Percentiles rank a stretch among this genome's conserved stretches.
Conservation (phyloP, 768 basidiomycete genomes). For the Naganishia vaughanmartiniae region DNA sequence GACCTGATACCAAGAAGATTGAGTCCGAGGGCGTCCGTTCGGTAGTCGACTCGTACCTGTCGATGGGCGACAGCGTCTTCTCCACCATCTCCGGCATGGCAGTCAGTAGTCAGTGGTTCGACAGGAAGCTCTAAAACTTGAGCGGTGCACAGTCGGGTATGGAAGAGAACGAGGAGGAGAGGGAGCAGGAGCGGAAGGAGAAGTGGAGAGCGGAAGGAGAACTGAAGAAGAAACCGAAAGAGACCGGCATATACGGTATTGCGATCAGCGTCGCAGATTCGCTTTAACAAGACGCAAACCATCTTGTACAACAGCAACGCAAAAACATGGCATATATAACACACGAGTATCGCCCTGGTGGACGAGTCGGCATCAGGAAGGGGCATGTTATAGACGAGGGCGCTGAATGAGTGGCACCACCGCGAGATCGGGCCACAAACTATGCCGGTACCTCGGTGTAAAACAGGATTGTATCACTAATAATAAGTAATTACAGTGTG, state of each 20-base stretch:
- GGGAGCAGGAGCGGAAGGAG: neutral
- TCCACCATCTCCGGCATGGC: constrained; percentile 77
- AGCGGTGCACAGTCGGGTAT: neutral
- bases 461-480: neutral
- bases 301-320: neutral
- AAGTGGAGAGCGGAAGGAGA: neutral
- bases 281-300: neutral
- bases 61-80: constrained; percentile 83
- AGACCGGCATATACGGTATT: neutral
- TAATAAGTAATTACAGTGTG: too few relatives aligned
- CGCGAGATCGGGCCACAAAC: too few relatives aligned
- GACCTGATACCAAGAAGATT: constrained; percentile 67
- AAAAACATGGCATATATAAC: neutral
- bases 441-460: too few relatives aligned
- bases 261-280: neutral
- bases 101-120: constrained; percentile 59
- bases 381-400: neutral
- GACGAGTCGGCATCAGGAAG: neutral
- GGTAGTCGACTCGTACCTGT: constrained; percentile 75
- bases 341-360: neutral
- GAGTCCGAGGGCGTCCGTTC: constrained; percentile 74
- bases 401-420: neutral
- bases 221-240: neutral
- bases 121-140: constrained; percentile 7
- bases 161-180: neutral